These are phyloP conservation scores for Cicer pinnatifidum DNA, from an alignment of 306 rosid genomes.

Conservation along the genomic window DNA sequence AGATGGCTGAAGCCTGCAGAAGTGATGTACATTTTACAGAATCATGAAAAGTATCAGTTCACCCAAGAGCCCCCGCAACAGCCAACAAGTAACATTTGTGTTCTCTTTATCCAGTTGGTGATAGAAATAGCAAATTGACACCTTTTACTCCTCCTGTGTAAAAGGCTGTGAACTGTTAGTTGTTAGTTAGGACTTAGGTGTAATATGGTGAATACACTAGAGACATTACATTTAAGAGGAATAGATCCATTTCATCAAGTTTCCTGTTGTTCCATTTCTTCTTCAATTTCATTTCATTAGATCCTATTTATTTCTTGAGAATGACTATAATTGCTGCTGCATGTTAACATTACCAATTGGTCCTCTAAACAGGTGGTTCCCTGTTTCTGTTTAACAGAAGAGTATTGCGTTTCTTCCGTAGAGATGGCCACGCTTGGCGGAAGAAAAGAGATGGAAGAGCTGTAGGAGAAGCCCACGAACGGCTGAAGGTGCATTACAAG, in stretches of 20 bases:
- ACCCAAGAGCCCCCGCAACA: slow-evolving; percentile 67
- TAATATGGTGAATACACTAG: background rate
- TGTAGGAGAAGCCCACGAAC: slow-evolving; percentile 99
- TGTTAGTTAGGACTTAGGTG: background rate
- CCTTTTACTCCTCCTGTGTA: background rate
- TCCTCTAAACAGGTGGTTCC: slow-evolving; percentile 75
- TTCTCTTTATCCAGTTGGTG: slow-evolving; percentile 32
- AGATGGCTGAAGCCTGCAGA: slow-evolving; percentile 99
- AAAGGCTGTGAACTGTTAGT: background rate
- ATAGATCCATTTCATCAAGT: background rate
- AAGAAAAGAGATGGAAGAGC: slow-evolving; percentile 96
- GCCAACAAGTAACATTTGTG: slow-evolving; percentile 66
- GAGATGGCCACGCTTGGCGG: slow-evolving; percentile 95
- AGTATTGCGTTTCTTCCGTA: slow-evolving; percentile 92
- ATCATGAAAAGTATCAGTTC: slow-evolving; percentile 77
- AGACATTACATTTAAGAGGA: background rate
- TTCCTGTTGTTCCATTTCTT: background rate
- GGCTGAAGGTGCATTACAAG: slow-evolving; percentile 73
- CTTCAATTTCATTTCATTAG: background rate
- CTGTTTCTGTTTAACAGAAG: slow-evolving; percentile 90
- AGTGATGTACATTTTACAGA: slow-evolving; percentile 82
- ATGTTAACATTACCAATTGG: slow-evolving; percentile 33
- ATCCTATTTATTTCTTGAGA: slow-evolving; percentile 15
- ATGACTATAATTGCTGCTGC: slow-evolving; percentile 7
- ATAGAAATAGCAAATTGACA: slow-evolving; percentile 17